Percentiles rank a stretch among this genome's conserved stretches.
Evolutionary conservation across 345 rosid genomes (phyloP).

Genomic region (Moricandia arvensis): DNA sequence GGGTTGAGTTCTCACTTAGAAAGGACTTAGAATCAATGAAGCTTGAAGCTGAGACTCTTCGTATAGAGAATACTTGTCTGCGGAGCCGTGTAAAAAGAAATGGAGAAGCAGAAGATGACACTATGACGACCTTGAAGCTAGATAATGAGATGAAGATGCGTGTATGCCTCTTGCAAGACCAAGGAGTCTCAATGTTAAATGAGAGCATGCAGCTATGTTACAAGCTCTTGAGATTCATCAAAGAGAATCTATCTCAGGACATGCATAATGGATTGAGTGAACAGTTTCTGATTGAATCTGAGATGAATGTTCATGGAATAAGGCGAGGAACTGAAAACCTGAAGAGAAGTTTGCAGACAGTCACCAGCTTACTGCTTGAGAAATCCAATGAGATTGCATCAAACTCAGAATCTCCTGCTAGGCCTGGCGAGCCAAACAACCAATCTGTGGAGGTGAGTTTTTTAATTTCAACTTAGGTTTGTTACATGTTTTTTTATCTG

Average conservation of each 20-base stretch:
- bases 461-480: neutral
- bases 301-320: slow-evolving; percentile 66
- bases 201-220: slow-evolving; percentile 59
- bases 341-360: slow-evolving; percentile 68
- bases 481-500: slow-evolving; percentile 6
- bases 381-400: slow-evolving; percentile 49
- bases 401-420: slow-evolving; percentile 34
- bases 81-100: slow-evolving; percentile 60
- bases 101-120: slow-evolving; percentile 44
- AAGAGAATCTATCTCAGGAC: slow-evolving; percentile 45
- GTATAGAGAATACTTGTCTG: slow-evolving; percentile 69
- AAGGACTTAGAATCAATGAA: slow-evolving; percentile 61
- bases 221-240: slow-evolving; percentile 59
- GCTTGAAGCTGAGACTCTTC: slow-evolving; percentile 67
- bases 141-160: slow-evolving; percentile 69
- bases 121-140: slow-evolving; percentile 51
- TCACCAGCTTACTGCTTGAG: slow-evolving; percentile 61
- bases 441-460: slow-evolving; percentile 56
- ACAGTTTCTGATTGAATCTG: slow-evolving; percentile 74
- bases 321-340: slow-evolving; percentile 68
- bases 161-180: slow-evolving; percentile 62
- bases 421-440: slow-evolving; percentile 36
- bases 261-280: slow-evolving; percentile 50
- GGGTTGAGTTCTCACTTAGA: slow-evolving; percentile 75
- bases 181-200: slow-evolving; percentile 61